Evolutionary conservation across 2,329 filamentous ascomycete species (phyloP), one percentile per base, ranked within the genome.

Genomic region (Microcyclospora tardicrescens): DNA sequence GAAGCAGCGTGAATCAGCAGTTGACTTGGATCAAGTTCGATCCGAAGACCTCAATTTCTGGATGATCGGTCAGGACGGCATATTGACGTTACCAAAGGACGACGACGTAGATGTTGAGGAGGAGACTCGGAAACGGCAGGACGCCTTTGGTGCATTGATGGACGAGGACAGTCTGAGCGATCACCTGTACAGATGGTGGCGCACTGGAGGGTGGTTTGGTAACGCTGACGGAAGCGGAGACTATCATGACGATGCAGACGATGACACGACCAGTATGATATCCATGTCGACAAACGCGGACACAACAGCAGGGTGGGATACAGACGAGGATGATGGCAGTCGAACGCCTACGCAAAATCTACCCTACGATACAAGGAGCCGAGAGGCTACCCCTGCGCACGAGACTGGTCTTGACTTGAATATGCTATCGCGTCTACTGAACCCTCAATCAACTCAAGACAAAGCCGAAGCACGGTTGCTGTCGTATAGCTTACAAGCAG

Each of bases 161-260:
- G 19, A 24, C 19, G 19, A 24, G 19, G 19, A 24, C 19, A 73
- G 75, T 30, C 66, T 95, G 2, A 81, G 89, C 46, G 69, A 72
- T 2, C 79, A 77, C 42, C 64, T 95, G 2, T 96, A 95, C 57
- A 68, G 69, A 24, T 91, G 87, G 75, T 96, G 85, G 82, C 77
- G 81, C 37, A 68, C 71, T 38, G 85, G 84, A 14, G 85, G 84
- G 6, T 83, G 83, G 65, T 95, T 85, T 78, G 87, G 89, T 1
- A 78, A 79, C 12, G 69, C 79, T 27, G 89, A 96, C 56, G 69
- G 70, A 5, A 94, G 84, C 53, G 83, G 82, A 19, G 81, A 89
- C 45, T 96, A 87, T 57, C 59, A 67, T 27, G 79, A 79, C 1
- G 59, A 66, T 10, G 56, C 64, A 4, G 69, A 75, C 3, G 68